phyloP scores from a whole-genome alignment of 1,284 basidiomycete genomes.

The Ganoderma sp. region DNA sequence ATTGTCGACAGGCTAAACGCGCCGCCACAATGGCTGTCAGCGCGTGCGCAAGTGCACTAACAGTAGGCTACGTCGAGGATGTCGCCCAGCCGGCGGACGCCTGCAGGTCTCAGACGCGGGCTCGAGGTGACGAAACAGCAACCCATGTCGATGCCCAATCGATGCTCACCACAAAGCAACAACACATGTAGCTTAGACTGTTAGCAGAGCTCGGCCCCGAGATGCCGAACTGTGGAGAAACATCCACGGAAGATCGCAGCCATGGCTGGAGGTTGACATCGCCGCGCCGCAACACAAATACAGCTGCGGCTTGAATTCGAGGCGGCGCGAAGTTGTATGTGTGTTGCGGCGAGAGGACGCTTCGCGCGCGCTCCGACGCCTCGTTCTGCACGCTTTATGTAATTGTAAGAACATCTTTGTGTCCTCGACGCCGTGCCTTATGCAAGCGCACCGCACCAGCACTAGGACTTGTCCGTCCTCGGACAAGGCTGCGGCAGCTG shows the following conservation, averaged over 20 bases:
- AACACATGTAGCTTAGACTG: no score
- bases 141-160: no score
- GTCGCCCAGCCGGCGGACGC: not conserved
- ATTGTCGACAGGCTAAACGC: not conserved
- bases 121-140: constrained; percentile 2
- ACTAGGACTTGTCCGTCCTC: not conserved
- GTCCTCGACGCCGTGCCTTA: not conserved
- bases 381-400: not conserved
- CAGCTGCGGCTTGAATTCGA: not conserved
- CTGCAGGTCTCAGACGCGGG: not conserved
- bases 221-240: not conserved
- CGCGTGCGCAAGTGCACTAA: not conserved
- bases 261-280: not conserved
- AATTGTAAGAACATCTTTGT: not conserved
- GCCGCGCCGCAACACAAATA: constrained; percentile 6
- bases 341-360: not conserved
- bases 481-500: not conserved
- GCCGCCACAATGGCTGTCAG: not conserved
- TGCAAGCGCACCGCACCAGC: not conserved
- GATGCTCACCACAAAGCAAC: not conserved
- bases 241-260: not conserved
- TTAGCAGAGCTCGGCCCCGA: not conserved
- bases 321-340: not conserved
- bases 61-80: not conserved
- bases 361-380: constrained; percentile 6